A percentile compares a stretch with the other conserved stretches of the same genome.
phyloP scores from a whole-genome alignment of 768 basidiomycete species.

The Tulasnella sp. region DNA sequence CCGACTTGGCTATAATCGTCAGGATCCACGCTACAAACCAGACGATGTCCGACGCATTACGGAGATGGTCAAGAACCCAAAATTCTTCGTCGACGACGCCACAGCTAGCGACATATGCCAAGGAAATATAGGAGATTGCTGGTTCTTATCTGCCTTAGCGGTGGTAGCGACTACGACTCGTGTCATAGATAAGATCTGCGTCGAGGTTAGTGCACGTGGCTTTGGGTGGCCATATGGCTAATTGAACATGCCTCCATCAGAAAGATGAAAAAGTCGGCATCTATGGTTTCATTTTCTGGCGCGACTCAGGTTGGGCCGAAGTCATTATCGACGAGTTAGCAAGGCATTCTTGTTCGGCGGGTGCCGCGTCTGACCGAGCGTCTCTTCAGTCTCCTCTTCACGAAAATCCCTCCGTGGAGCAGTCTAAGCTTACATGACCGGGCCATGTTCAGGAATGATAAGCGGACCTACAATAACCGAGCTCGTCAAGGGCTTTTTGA shows the following conservation, averaged over 20 bases:
- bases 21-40: constrained; percentile 34
- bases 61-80: constrained; percentile 51
- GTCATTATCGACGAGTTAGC: constrained; percentile 59
- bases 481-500: constrained; percentile 48
- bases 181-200: constrained; percentile 50
- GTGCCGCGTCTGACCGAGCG: background rate
- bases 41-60: constrained; percentile 49
- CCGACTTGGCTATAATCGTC: constrained; percentile 38
- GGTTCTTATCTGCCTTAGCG: constrained; percentile 53
- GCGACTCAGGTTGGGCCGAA: constrained; percentile 51
- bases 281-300: constrained; percentile 58
- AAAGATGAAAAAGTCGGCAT: constrained; percentile 52
- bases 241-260: constrained; percentile 34
- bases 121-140: constrained; percentile 52
- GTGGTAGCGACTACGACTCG: constrained; percentile 48
- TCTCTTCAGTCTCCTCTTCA: constrained; percentile 46
- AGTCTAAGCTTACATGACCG: constrained; percentile 43
- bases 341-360: background rate
- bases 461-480: constrained; percentile 45
- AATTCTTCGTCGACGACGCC: constrained; percentile 49
- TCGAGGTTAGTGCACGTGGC: constrained; percentile 41
- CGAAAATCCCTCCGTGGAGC: constrained; percentile 51
- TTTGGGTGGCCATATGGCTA: background rate
- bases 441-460: constrained; percentile 50
- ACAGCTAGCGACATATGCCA: constrained; percentile 50